These are phyloP conservation scores for Byssothecium circinans DNA, from an alignment of 2,329 filamentous ascomycete species.

Conservation along the genomic window DNA sequence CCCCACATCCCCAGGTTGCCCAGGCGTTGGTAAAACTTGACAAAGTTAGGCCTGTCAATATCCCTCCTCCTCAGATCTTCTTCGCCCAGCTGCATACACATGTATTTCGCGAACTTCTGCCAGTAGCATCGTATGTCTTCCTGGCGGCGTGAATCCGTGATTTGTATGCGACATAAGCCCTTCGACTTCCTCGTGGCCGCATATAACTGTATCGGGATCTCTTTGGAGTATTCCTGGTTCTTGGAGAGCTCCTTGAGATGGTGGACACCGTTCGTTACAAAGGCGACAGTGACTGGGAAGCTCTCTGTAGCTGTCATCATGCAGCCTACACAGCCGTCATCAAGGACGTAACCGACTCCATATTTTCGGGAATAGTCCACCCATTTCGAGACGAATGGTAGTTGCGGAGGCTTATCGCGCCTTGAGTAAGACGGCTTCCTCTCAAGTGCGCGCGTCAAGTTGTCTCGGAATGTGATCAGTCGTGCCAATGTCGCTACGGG, in stretches of 20 bases:
- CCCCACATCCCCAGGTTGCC: constrained; percentile 81
- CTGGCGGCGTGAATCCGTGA: constrained; percentile 61
- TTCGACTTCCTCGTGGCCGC: constrained; percentile 65
- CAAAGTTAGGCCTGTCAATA: constrained; percentile 55
- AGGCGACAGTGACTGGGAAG: constrained; percentile 68
- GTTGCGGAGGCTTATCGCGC: constrained; percentile 55
- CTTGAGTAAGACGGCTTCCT: constrained; percentile 39
- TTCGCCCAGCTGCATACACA: constrained; percentile 52
- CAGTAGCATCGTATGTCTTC: constrained; percentile 60
- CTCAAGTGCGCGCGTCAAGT: constrained; percentile 48
- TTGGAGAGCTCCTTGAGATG: constrained; percentile 71
- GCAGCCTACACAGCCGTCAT: constrained; percentile 78
- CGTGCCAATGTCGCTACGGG: constrained; percentile 49
- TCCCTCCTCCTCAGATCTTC: constrained; percentile 52
- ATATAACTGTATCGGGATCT: constrained; percentile 66
- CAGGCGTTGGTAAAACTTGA: constrained; percentile 80
- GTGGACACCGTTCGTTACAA: constrained; percentile 70
- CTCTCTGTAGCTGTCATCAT: constrained; percentile 52
- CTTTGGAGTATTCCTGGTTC: constrained; percentile 49
- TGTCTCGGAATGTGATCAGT: constrained; percentile 50
- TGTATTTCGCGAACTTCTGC: constrained; percentile 74
- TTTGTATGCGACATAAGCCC: constrained; percentile 65
- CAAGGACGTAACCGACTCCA: constrained; percentile 79
- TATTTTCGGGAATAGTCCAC: constrained; percentile 89
- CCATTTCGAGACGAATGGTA: constrained; percentile 70